Evolutionary conservation across 768 basidiomycete species (phyloP).

Genomic region (Termitomyces sp.): DNA sequence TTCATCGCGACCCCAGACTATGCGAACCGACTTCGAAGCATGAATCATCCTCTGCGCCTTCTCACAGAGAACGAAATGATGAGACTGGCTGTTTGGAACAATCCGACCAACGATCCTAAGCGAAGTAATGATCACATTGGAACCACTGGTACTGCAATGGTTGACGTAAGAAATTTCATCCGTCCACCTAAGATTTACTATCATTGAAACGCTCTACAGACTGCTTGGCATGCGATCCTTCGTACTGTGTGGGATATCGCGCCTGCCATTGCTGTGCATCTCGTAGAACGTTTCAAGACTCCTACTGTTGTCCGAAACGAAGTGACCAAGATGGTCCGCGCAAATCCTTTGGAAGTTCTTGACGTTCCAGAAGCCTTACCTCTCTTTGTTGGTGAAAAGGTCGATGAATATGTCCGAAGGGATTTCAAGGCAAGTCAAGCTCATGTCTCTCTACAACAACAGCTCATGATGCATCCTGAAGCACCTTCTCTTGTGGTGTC

Average conservation of each 20-base stretch:
- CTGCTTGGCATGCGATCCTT: slow-evolving; percentile 63
- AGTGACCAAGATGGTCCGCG: slow-evolving; percentile 69
- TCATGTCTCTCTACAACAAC: not conserved
- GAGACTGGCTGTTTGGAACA: slow-evolving; percentile 85
- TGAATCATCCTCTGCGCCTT: slow-evolving; percentile 74
- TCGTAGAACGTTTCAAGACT: slow-evolving; percentile 87
- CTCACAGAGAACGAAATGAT: slow-evolving; percentile 90
- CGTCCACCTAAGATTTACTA: slow-evolving; percentile 7
- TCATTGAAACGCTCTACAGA: slow-evolving; percentile 28
- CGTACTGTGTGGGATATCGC: slow-evolving; percentile 79
- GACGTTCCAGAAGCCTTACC: slow-evolving; percentile 78
- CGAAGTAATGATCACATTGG: slow-evolving; percentile 62
- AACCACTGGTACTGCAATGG: slow-evolving; percentile 48
- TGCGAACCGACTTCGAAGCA: slow-evolving; percentile 53
- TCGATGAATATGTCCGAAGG: slow-evolving; percentile 53
- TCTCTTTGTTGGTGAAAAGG: slow-evolving; percentile 71
- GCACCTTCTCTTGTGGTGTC: slow-evolving; percentile 87
- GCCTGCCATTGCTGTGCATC: slow-evolving; percentile 77
- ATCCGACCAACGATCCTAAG: slow-evolving; percentile 74
- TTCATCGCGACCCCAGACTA: slow-evolving; percentile 41
- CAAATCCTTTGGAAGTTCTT: slow-evolving; percentile 65
- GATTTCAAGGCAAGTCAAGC: slow-evolving; percentile 65
- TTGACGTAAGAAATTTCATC: slow-evolving; percentile 46
- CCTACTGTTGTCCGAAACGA: slow-evolving; percentile 65
- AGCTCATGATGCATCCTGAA: slow-evolving; percentile 25